phyloP scores from a whole-genome alignment of 495 filamentous ascomycete species.

The Sporormia fimetaria region DNA sequence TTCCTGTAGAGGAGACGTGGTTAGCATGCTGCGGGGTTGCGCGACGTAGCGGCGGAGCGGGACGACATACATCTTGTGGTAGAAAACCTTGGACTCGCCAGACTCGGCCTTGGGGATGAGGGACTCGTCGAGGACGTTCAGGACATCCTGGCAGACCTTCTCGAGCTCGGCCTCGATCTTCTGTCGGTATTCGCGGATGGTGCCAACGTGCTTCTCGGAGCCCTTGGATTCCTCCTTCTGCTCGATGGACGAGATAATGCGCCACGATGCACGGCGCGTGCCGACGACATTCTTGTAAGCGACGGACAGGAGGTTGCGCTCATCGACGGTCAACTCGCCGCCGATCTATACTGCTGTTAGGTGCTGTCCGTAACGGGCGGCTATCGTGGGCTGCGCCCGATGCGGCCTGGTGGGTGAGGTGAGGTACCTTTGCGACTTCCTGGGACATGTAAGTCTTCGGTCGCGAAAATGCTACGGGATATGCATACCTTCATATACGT shows the following conservation, averaged over 20 bases:
- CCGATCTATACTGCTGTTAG: conserved; percentile 49
- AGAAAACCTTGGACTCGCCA: conserved; percentile 99
- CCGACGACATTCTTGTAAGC: conserved; percentile 99
- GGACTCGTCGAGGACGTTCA: conserved; percentile 87
- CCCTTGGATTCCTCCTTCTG: conserved; percentile 99
- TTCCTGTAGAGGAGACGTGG: conserved; percentile 53
- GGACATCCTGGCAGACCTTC: conserved; percentile 96
- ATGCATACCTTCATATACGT: conserved; percentile 91
- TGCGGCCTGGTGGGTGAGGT: conserved; percentile 7
- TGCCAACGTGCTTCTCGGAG: conserved; percentile 88
- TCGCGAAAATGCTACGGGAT: too few species aligned
- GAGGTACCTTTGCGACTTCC: conserved; percentile 91
- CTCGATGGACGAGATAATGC: conserved; percentile 99
- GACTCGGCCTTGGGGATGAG: conserved; percentile 96
- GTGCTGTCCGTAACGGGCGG: conserved; percentile 1
- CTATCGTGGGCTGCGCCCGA: background rate
- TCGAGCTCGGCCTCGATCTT: conserved; percentile 98
- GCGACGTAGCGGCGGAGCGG: background rate
- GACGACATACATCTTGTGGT: conserved; percentile 94
- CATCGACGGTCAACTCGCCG: conserved; percentile 91
- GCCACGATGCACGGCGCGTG: conserved; percentile 96
- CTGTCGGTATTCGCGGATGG: conserved; percentile 95
- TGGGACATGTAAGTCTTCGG: conserved; percentile 63
- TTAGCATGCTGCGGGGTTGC: conserved; percentile 8
- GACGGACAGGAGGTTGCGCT: conserved; percentile 97